Conservation (phyloP, 2,329 filamentous ascomycete species). For the Penicillium sclerotiorum region DNA sequence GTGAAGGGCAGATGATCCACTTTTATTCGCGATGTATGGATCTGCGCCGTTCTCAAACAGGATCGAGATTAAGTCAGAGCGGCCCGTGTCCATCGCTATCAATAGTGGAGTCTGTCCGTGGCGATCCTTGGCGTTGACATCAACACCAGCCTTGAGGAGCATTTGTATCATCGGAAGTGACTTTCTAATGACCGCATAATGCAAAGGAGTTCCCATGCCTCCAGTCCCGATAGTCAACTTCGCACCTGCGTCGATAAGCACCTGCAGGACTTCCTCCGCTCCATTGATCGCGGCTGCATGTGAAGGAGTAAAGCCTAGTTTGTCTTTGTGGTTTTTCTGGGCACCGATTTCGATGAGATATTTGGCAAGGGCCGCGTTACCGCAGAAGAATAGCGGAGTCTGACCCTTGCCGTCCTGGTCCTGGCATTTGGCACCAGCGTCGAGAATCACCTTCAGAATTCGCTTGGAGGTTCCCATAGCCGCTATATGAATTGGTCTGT, state of each 20-base stretch:
- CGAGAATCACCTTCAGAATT: constrained; percentile 5
- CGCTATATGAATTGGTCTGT: constrained; percentile 12
- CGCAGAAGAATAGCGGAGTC: constrained; percentile 7
- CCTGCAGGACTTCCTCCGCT: constrained; percentile 6
- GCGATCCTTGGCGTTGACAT: constrained; percentile 4
- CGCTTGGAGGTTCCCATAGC: constrained; percentile 11
- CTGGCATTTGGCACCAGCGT: neutral
- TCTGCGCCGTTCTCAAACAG: constrained; percentile 11
- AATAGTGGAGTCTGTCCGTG: constrained; percentile 8
- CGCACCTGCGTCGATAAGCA: constrained; percentile 7
- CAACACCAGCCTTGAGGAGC: constrained; percentile 6
- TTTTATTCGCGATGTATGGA: constrained; percentile 7
- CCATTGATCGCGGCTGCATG: constrained; percentile 5
- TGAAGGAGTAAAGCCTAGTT: constrained; percentile 3
- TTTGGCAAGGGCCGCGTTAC: constrained; percentile 1
- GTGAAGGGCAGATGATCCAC: constrained; percentile 8
- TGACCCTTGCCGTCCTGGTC: constrained; percentile 2
- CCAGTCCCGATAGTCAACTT: constrained; percentile 6
- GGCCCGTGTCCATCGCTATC: constrained; percentile 8
- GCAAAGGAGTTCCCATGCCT: constrained; percentile 6
- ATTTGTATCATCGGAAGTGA: constrained; percentile 8
- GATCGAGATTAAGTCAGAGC: constrained; percentile 5
- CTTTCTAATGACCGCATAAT: constrained; percentile 9
- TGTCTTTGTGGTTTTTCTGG: constrained; percentile 9
- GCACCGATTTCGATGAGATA: constrained; percentile 1